phyloP scores from a whole-genome alignment of 768 basidiomycete species.

The Termitomyces heimii region DNA sequence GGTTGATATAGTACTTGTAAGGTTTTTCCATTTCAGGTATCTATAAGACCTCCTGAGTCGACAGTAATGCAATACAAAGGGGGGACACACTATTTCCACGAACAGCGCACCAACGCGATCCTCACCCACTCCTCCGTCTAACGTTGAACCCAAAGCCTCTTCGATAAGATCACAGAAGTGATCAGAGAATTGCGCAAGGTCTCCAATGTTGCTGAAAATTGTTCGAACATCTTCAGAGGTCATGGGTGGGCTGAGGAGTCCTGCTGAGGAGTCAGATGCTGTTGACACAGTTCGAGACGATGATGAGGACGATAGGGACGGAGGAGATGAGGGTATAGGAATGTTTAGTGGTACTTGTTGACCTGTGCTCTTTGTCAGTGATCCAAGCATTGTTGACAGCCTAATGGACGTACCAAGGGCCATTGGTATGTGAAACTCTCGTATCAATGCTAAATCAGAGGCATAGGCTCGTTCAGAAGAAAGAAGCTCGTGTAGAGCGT shows the following conservation, averaged over 20 bases:
- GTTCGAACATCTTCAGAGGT: constrained; percentile 59
- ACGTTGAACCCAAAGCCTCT: constrained; percentile 52
- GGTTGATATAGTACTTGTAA: constrained; percentile 78
- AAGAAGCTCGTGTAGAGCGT: constrained; percentile 73
- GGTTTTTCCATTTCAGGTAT: constrained; percentile 64
- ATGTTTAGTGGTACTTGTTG: constrained; percentile 19
- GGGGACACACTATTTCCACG: constrained; percentile 45
- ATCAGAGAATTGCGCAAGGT: constrained; percentile 71
- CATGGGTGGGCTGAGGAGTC: constrained; percentile 52
- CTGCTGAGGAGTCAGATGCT: constrained; percentile 41
- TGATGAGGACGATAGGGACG: constrained; percentile 46
- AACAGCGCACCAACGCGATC: constrained; percentile 71
- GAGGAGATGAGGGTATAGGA: constrained; percentile 31
- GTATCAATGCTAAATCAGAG: constrained; percentile 73
- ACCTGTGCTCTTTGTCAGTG: constrained; percentile 20
- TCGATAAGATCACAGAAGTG: constrained; percentile 60
- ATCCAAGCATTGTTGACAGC: neutral
- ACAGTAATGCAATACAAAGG: constrained; percentile 4
- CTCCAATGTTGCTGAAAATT: constrained; percentile 73
- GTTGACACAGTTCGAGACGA: constrained; percentile 45
- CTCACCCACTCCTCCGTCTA: constrained; percentile 62
- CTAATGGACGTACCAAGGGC: constrained; percentile 53
- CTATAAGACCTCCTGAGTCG: constrained; percentile 27
- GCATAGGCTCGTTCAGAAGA: constrained; percentile 80
- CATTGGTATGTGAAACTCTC: constrained; percentile 73